Evolutionary conservation across 2,329 filamentous ascomycete genomes (phyloP).

Genomic region (Penicillium sp.): DNA sequence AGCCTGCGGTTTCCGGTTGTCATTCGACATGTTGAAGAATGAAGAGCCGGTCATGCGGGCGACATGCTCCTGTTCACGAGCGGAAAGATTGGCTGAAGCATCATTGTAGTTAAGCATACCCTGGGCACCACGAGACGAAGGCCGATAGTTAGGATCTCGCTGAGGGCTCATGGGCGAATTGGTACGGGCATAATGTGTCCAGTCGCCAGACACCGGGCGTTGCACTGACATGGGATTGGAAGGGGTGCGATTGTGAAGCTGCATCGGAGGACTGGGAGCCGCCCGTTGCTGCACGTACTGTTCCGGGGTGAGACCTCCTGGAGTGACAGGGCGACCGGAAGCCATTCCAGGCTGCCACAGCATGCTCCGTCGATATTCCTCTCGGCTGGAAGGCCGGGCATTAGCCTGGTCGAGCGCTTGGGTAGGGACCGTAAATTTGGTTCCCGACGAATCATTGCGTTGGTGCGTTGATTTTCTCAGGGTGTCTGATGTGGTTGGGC

Average conservation of each 20-base stretch:
- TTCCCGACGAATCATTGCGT: slow-evolving; percentile 33
- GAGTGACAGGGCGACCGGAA: slow-evolving; percentile 45
- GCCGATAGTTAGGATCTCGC: slow-evolving; percentile 24
- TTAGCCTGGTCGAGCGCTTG: slow-evolving; percentile 31
- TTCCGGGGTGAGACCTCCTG: slow-evolving; percentile 67
- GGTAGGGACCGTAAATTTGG: slow-evolving; percentile 18
- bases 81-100: slow-evolving; percentile 65
- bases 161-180: slow-evolving; percentile 32
- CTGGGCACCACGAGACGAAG: slow-evolving; percentile 58
- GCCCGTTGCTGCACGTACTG: slow-evolving; percentile 81
- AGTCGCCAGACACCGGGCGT: slow-evolving; percentile 39
- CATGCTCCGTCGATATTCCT: slow-evolving; percentile 61
- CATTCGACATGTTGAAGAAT: slow-evolving; percentile 63
- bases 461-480: slow-evolving; percentile 38
- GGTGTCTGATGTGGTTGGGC: slow-evolving; percentile 56
- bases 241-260: slow-evolving; percentile 61
- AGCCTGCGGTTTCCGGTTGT: slow-evolving; percentile 51
- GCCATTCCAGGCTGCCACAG: slow-evolving; percentile 74
- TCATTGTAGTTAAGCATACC: slow-evolving; percentile 51
- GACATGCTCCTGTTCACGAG: slow-evolving; percentile 85
- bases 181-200: slow-evolving; percentile 32
- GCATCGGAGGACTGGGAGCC: slow-evolving; percentile 54
- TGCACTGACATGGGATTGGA: slow-evolving; percentile 43
- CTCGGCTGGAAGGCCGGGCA: slow-evolving; percentile 42
- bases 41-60: slow-evolving; percentile 76